Evolutionary conservation across 129 eudicot species (phyloP), one percentile per base, ranked within the genome.

Genomic region (Sambucus nigra): DNA sequence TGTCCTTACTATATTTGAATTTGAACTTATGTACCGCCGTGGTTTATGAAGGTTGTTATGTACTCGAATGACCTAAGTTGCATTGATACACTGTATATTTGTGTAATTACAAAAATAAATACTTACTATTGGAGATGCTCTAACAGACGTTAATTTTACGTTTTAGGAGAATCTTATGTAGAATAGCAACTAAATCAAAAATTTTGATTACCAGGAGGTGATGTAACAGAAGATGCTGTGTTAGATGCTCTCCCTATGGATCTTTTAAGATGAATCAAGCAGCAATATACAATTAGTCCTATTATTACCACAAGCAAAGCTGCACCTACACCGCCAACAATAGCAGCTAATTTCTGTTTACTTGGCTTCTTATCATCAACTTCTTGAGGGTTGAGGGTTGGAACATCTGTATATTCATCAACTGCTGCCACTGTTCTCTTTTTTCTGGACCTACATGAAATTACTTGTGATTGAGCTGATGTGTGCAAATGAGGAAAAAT

Each of bases 261-360:
- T 55, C 60, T 55, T 38, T 55, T 55, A 12, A 55, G 27, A 18
- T 31, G 60, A 47, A 35, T 55, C 47, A 55, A 35, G 28, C 60
- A 55, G 46, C 33, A 31, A 13, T 33, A 55, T 3, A 55, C 60
- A 55, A 33, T 3, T 5, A 38, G 8, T 33, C 60, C 60, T 7
- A 33, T 55, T 41, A 55, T 14, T 32, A 55, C 28, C 26, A 55
- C 44, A 22, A 55, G 24, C 46, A 55, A 21, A 55, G 28, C 60
- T 20, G 60, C 60, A 21, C 24, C 60, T 19, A 21, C 26, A 20
- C 60, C 60, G 12, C 60, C 60, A 29, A 38, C 27, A 55, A 55
- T 23, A 2, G 47, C 60, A 20, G 46, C 60, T 33, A 19, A 5
- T 33, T 55, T 55, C 26, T 55, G 60, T 5, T 55, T 55, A 21